Conservation (phyloP, 2,329 filamentous ascomycete species). For the Beauveria scarabaeidicola region DNA sequence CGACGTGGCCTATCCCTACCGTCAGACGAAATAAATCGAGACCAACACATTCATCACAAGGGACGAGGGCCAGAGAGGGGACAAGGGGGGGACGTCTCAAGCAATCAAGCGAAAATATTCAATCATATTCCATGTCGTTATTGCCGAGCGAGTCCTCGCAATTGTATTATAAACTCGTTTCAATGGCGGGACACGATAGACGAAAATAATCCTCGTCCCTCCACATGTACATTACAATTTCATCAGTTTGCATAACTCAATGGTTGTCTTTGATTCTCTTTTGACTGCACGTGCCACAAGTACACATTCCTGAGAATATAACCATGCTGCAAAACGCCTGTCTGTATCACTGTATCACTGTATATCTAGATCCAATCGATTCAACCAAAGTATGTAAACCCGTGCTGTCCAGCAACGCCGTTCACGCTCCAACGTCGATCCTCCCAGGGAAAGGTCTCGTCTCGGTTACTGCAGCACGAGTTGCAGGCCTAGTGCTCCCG, state of each 20-base stretch:
- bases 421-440: constrained; percentile 10
- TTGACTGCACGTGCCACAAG: too few relatives aligned
- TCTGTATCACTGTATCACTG: background rate
- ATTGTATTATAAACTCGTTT: too few relatives aligned
- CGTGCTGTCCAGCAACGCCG: constrained; percentile 10
- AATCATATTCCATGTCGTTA: too few relatives aligned
- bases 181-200: too few relatives aligned
- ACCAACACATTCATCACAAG: background rate
- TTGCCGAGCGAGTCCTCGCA: too few relatives aligned
- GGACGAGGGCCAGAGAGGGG: background rate
- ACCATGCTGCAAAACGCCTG: background rate
- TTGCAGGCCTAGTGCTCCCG: constrained; percentile 26
- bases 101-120: too few relatives aligned
- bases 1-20: constrained; percentile 55
- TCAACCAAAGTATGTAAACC: constrained; percentile 9
- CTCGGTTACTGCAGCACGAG: background rate
- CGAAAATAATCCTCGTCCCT: too few relatives aligned
- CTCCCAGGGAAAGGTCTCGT: background rate
- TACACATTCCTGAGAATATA: background rate
- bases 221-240: too few relatives aligned
- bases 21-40: constrained; percentile 21
- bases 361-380: background rate
- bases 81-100: background rate
- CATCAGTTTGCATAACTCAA: background rate
- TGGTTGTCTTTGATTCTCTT: background rate